A percentile compares a stretch with the other conserved stretches of the same genome.
These are phyloP conservation scores for Agrocybe praecox DNA, from an alignment of 768 basidiomycete species.

Conservation along the genomic window DNA sequence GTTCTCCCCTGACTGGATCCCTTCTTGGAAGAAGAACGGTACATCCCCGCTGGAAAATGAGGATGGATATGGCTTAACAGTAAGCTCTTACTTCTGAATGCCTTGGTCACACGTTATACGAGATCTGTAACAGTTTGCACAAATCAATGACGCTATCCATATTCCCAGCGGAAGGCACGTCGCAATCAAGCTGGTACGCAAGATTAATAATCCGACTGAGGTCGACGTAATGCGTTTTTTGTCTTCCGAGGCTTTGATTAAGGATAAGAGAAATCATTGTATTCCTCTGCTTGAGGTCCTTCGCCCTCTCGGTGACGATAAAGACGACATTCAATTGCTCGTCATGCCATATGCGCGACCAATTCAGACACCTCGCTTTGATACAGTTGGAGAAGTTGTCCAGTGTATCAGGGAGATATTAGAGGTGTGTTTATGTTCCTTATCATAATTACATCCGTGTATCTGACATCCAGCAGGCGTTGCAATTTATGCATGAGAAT, in stretches of 20 bases:
- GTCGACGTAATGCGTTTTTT: slow-evolving; percentile 8
- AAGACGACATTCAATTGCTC: slow-evolving; percentile 21
- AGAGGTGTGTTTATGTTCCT: slow-evolving; percentile 5
- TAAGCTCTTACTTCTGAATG: too few species aligned
- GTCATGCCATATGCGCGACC: slow-evolving; percentile 34
- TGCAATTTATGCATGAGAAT: slow-evolving; percentile 14
- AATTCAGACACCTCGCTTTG: slow-evolving; percentile 26
- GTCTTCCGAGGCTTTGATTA: not conserved
- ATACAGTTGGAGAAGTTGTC: slow-evolving; percentile 18
- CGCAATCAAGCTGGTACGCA: slow-evolving; percentile 12
- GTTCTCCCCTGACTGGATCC: too few species aligned
- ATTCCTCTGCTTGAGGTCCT: slow-evolving; percentile 10
- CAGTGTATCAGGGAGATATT: slow-evolving; percentile 21
- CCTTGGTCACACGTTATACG: too few species aligned
- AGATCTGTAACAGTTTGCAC: too few species aligned
- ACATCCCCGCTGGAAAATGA: too few species aligned
- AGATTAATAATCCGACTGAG: not conserved
- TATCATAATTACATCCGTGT: too few species aligned
- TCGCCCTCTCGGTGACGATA: not conserved
- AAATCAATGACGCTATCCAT: slow-evolving; percentile 16
- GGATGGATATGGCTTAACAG: too few species aligned
- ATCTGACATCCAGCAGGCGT: not conserved
- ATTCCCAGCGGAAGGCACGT: slow-evolving; percentile 4
- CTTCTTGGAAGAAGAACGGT: too few species aligned
- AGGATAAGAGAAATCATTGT: slow-evolving; percentile 13